Evolutionary conservation across 2,329 filamentous ascomycete species (phyloP).

Genomic region (Aspergillus oerlinghausenensis): DNA sequence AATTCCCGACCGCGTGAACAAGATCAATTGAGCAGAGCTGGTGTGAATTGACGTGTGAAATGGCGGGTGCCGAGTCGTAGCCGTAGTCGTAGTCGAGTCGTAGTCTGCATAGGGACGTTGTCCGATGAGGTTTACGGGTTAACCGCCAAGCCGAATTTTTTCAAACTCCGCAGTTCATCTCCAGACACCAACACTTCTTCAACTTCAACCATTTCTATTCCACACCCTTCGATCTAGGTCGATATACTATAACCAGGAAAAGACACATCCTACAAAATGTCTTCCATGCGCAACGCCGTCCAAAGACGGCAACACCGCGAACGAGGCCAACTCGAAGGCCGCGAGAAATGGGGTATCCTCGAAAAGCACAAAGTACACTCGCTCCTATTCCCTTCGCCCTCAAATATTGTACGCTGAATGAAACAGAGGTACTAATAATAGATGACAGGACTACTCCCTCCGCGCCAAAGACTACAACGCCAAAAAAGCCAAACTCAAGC

Average conservation of each 20-base stretch:
- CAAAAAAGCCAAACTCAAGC: conserved; percentile 57
- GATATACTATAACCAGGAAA: not conserved
- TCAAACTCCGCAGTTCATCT: not conserved
- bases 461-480: conserved; percentile 60
- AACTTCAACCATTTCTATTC: not conserved
- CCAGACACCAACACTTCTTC: not conserved
- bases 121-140: not conserved
- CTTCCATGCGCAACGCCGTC: conserved; percentile 58
- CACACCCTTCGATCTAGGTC: not conserved
- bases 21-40: not conserved
- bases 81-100: no score
- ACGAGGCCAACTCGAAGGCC: conserved; percentile 79
- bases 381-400: not conserved
- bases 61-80: not conserved
- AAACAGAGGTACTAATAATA: conserved; percentile 3
- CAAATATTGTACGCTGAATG: not conserved
- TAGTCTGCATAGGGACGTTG: not conserved
- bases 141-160: not conserved
- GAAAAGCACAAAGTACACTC: conserved; percentile 80
- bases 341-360: conserved; percentile 80
- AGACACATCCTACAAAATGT: conserved; percentile 40
- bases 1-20: not conserved
- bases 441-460: conserved; percentile 56
- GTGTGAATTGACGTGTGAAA: not conserved
- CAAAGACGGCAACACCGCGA: conserved; percentile 83